Evolutionary conservation across 2,329 filamentous ascomycete species (phyloP), one percentile per base, ranked within the genome.

Genomic region (Trichophyton benhamiae): DNA sequence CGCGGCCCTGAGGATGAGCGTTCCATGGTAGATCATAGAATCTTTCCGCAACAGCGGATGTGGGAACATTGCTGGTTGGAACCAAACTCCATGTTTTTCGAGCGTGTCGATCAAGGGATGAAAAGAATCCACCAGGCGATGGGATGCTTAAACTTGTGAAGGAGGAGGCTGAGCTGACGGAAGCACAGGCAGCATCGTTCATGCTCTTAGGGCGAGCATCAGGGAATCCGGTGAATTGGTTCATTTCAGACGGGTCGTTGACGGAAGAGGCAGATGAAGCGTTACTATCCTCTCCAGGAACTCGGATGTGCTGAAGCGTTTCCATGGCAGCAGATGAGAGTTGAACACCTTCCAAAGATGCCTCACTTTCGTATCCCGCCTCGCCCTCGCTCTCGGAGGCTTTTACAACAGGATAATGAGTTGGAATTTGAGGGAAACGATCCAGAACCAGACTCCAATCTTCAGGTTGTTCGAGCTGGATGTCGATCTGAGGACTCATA

Each of bases 41-140:
- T 65, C 87, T 84, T 71, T 96, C 89, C 8, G 92, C 92, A n/a
- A 87, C 91, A 33, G 90, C 89, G 1, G 92, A 96, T 0, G 89
- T 92, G 1, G 91, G 91, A 6, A 83, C 80, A 11, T 81, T 80
- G 20, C 80, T 79, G 66, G 74, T 76, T 30, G 76, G 76, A 9
- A 81, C 79, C 63, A 86, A 77, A 68, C 89, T 85, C 92, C 92
- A 97, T 11, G 91, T 94, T 69, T 86, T 85, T 59, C 91, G 84
- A 42, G 87, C 85, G 60, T 84, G 82, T 2, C 87, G 83, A 42
- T 87, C 89, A 30, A 96, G 81, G 0, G 87, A 90, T 1, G 89
- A 89, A 74, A 96, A 96, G 79, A 96, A 96, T 0, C 88, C 90
- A 27, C 89, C 87, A 0, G 92, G 92, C 0, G 92, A 96, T 4